Evolutionary conservation across 2,329 filamentous ascomycete species (phyloP), one percentile per base, ranked within the genome.

Genomic region (Rugonectria rugulosa): DNA sequence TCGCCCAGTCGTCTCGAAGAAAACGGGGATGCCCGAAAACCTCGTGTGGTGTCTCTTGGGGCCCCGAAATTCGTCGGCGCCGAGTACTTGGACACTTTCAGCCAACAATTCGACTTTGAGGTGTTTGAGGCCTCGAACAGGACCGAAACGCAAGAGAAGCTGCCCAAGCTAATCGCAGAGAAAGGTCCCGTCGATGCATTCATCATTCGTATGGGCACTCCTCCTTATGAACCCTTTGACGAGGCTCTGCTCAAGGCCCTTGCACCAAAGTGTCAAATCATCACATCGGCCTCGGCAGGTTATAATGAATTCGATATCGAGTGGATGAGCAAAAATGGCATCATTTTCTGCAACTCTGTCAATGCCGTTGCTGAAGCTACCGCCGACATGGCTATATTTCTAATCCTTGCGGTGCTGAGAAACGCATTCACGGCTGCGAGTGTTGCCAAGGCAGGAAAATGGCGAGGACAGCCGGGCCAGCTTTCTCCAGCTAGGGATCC

Each of bases 341-440:
- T 84, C 47, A 78, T 73, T 61, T 84, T 85, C 64, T 85, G 81
- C 68, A 84, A 82, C 57, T 75, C 77, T 0, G 72, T 79, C 2
- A 75, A 84, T 58, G 81, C 80, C 1, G 80, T 80, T 6, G 77
- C 81, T 0, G 77, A 85, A 53, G 79, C 81, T 1, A 80, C 77
- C 0, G 78, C 78, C 1, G 77, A 80, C 37, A 78, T 79, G 72
- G 78, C 79, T 41, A 61, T 72, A 9, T 70, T 71, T 31, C 52
- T 73, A 5, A 64, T 50, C 0, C 50, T 72, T 12, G 69, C 66
- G 7, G 64, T 75, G 2, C 61, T 83, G 46, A 76, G 79, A 48
- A 78, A 83, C 60, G 73, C 76, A 2, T 72, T 64, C 6, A 64
- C 66, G 14, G 72, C 73, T 4, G 75, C 79, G 65, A 72, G 68